A percentile compares a stretch with the other conserved stretches of the same genome.
Evolutionary conservation across 1,139 yeast species (phyloP).

Genomic region (Suhomyces bribrorum): DNA sequence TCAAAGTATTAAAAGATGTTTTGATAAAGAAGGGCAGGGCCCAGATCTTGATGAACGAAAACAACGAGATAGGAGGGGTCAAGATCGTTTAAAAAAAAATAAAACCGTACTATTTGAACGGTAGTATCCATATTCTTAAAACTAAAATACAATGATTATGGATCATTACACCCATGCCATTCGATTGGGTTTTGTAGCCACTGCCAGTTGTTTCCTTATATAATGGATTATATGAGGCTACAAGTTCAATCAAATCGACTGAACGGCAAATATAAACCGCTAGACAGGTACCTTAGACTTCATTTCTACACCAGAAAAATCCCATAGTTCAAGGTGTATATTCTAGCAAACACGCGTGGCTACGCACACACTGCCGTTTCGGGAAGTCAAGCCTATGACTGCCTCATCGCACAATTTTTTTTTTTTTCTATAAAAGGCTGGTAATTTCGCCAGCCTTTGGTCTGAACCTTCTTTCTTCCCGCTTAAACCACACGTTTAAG

Average conservation of each 20-base stretch:
- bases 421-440: constrained; percentile 16
- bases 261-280: constrained; percentile 14
- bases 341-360: constrained; percentile 23
- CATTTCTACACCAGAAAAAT: too few relatives aligned
- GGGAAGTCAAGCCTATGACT: constrained; percentile 26
- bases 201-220: constrained; percentile 3
- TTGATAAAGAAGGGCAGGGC: constrained; percentile 71
- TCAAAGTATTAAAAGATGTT: constrained; percentile 52
- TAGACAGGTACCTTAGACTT: constrained; percentile 15
- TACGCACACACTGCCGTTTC: constrained; percentile 19
- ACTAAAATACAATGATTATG: too few relatives aligned
- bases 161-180: too few relatives aligned
- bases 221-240: constrained; percentile 3
- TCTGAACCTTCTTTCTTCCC: constrained; percentile 41
- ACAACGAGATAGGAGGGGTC: constrained; percentile 63
- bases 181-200: not conserved
- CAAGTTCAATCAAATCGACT: constrained; percentile 17
- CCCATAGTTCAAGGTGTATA: constrained; percentile 27
- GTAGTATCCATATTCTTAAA: too few relatives aligned
- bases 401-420: constrained; percentile 11
- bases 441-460: constrained; percentile 10
- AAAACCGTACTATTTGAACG: not conserved
- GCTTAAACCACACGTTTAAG: constrained; percentile 50
- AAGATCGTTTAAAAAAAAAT: constrained; percentile 48
- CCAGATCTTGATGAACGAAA: constrained; percentile 60